Evolutionary conservation across 495 filamentous ascomycete species (phyloP), one percentile per base, ranked within the genome.

Genomic region (Staphylotrichum tortipilum): DNA sequence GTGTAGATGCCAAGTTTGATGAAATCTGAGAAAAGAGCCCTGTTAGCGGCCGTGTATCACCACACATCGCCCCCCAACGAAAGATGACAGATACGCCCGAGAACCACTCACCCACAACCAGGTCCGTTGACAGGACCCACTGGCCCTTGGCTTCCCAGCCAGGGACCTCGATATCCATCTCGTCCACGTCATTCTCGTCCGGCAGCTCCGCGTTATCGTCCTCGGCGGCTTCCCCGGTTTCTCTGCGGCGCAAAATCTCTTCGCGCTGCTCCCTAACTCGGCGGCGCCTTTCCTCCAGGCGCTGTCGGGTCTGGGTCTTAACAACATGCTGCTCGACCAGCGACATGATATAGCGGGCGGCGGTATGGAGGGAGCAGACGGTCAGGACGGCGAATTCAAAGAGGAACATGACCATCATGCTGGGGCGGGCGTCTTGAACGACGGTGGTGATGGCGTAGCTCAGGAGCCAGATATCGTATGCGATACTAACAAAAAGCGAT

Each of bases 401-500:
- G 15, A 89, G 82, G 61, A 98, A 98, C 89, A 97, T 97, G 48
- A 98, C 88, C 94, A 98, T 98, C 88, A 98, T 96, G 46, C 92
- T 89, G 0, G 92, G 89, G 17, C 86, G 80, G 0, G 92, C 86
- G 52, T 89, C 81, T 37, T 84, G 78, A 17, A 95, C 80, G 22
- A 98, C 89, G 2, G 85, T 86, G 9, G 80, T 75, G 57, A 94
- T 70, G 52, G 84, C 84, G 61, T 96, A 95, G 21, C 69, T 73
- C 50, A 96, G 74, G 69, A 98, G 79, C 55, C 76, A 83, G 21
- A 78, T 60, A 65, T 94, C 82, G 68, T 90, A 94, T 14, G 78
- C 42, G 34, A 92, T 72, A 38, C 89, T 86, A 29, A 95, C 63
- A 0, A 86, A 57, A 28, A 98, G 73, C 18, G 91, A 95, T 35